Percentiles rank a stretch among this genome's conserved stretches.
Evolutionary conservation across 441 rosid species (phyloP).

Genomic region (Rhodomyrtus psidioides): DNA sequence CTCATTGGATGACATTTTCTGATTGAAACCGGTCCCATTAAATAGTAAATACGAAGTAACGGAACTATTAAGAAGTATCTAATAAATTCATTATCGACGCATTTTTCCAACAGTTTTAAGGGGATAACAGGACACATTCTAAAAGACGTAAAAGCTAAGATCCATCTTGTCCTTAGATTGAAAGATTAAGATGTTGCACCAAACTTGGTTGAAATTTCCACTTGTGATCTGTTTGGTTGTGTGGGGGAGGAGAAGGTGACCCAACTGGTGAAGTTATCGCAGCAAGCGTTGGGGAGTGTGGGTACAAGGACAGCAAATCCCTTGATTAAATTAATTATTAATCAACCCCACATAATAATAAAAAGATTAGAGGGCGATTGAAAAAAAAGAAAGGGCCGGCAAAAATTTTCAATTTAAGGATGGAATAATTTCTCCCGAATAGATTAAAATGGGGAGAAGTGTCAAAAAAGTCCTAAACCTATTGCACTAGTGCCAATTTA

Average conservation of each 20-base stretch:
- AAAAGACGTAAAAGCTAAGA: neutral
- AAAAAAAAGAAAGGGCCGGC: neutral
- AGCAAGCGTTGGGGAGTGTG: neutral
- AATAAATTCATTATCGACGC: neutral
- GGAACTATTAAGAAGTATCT: neutral
- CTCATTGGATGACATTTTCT: neutral
- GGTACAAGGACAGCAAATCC: neutral
- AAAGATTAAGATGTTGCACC: neutral
- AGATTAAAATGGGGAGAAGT: neutral
- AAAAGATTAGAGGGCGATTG: neutral
- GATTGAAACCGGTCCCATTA: fast-evolving
- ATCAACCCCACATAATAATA: neutral
- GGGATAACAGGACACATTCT: no score
- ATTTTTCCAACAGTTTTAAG: neutral
- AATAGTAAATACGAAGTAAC: neutral
- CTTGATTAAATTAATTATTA: neutral
- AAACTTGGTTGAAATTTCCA: neutral
- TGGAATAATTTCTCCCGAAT: neutral
- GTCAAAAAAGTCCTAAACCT: no score
- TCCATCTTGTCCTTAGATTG: neutral
- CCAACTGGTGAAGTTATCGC: neutral
- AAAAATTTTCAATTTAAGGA: neutral
- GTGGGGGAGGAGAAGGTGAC: neutral
- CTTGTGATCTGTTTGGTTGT: neutral
- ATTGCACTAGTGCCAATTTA: no score